Percentiles rank a stretch among this genome's conserved stretches.
phyloP scores from a whole-genome alignment of 164 flowering plant genomes.

The Tetracentron sinense region DNA sequence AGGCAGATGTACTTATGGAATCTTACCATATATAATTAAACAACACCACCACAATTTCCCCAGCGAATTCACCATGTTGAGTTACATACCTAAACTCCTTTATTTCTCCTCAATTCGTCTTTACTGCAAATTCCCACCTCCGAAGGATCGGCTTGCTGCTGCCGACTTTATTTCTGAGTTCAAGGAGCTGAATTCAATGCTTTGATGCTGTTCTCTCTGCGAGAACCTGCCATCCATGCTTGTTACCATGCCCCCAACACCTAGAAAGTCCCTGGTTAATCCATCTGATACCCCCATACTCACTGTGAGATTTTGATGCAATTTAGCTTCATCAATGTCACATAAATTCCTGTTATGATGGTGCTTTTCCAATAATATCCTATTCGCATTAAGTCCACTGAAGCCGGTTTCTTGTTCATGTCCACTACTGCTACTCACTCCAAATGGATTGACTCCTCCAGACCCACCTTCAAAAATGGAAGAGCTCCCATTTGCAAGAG shows the following conservation, averaged over 20 bases:
- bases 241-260: constrained; percentile 68
- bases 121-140: constrained; percentile 47
- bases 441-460: constrained; percentile 18
- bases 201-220: constrained; percentile 34
- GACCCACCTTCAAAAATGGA: constrained; percentile 24
- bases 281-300: constrained; percentile 48
- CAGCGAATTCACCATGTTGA: too few relatives aligned
- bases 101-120: background rate
- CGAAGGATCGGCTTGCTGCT: constrained; percentile 28
- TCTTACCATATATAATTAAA: constrained; percentile 15
- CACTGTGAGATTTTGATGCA: constrained; percentile 29
- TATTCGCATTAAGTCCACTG: constrained; percentile 24
- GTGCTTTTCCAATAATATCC: constrained; percentile 21
- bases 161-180: constrained; percentile 37
- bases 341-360: constrained; percentile 17
- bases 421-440: constrained; percentile 16
- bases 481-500: constrained; percentile 42
- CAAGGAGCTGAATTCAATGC: constrained; percentile 31
- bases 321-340: constrained; percentile 30
- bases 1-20: constrained; percentile 10
- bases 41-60: constrained; percentile 10
- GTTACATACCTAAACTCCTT: constrained; percentile 19
- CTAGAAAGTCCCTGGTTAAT: constrained; percentile 70
- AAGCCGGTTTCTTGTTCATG: constrained; percentile 25
- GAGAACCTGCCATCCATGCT: constrained; percentile 33